A percentile compares a stretch with the other conserved stretches of the same genome.
Evolutionary conservation across 2,329 filamentous ascomycete species (phyloP).

Genomic region (Zopfia rhizophila): DNA sequence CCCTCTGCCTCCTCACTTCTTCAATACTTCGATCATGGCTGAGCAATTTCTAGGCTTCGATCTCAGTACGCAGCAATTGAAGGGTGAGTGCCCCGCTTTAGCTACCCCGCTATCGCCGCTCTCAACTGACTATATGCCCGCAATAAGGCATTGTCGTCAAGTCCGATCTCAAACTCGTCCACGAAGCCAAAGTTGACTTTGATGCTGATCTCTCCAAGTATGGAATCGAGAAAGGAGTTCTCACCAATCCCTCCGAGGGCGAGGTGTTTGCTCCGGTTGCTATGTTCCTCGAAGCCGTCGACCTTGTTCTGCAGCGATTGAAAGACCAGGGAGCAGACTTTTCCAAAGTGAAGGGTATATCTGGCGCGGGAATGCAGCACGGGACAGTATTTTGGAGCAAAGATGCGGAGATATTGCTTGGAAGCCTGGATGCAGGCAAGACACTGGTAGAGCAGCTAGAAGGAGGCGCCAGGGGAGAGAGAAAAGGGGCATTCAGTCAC

Average conservation of each 20-base stretch:
- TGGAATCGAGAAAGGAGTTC: conserved; percentile 86
- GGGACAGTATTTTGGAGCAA: conserved; percentile 93
- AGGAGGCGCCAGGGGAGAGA: conserved; percentile 47
- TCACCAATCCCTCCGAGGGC: conserved; percentile 80
- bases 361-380: conserved; percentile 95
- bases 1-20: background rate
- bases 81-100: conserved; percentile 66
- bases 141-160: conserved; percentile 79
- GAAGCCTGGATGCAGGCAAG: conserved; percentile 67
- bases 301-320: conserved; percentile 82
- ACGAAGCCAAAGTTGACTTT: conserved; percentile 94
- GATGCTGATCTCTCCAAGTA: conserved; percentile 79
- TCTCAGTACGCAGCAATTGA: conserved; percentile 95
- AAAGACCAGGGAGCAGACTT: conserved; percentile 77
- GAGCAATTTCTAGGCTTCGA: conserved; percentile 89
- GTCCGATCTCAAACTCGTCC: conserved; percentile 80
- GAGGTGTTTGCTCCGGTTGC: conserved; percentile 94
- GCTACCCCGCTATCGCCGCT: conserved; percentile 41
- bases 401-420: conserved; percentile 73
- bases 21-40: conserved; percentile 41
- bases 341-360: conserved; percentile 79
- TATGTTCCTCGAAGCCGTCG: conserved; percentile 93
- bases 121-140: conserved; percentile 26
- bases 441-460: conserved; percentile 77
- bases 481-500: conserved; percentile 76